Conservation (phyloP, 2,329 filamentous ascomycete genomes). For the Onygenales sp. region DNA sequence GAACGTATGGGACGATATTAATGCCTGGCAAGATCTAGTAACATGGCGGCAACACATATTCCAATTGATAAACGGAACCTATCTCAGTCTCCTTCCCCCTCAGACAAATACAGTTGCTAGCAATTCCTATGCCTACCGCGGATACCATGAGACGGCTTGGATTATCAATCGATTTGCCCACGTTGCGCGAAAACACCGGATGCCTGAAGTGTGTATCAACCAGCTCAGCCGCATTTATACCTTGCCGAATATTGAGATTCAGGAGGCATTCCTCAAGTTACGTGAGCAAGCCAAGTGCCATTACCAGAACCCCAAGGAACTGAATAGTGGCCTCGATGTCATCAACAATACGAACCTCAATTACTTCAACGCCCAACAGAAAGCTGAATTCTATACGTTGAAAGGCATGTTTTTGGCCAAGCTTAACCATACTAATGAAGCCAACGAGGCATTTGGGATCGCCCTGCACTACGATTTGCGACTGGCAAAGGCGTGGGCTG, state of each 20-base stretch:
- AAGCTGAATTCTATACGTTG: conserved; percentile 96
- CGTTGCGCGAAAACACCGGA: conserved; percentile 90
- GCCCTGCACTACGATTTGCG: conserved; percentile 94
- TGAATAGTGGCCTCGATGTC: conserved; percentile 87
- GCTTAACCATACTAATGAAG: conserved; percentile 79
- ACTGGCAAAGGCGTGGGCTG: conserved; percentile 93
- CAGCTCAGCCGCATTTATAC: conserved; percentile 98
- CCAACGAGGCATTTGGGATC: conserved; percentile 87
- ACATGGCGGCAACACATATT: conserved; percentile 99
- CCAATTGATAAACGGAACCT: conserved; percentile 89
- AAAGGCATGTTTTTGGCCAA: conserved; percentile 99
- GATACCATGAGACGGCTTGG: conserved; percentile 98
- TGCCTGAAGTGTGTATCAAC: conserved; percentile 94
- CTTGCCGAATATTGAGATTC: conserved; percentile 97
- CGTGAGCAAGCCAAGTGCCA: conserved; percentile 98
- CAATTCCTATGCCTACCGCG: conserved; percentile 90
- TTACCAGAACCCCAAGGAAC: conserved; percentile 88
- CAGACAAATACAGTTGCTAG: conserved; percentile 74
- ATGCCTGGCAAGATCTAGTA: conserved; percentile 98
- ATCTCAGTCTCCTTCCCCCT: conserved; percentile 72
- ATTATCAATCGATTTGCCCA: conserved; percentile 99
- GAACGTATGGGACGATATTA: conserved; percentile 99
- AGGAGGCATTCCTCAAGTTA: conserved; percentile 95
- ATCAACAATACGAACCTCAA: conserved; percentile 99
- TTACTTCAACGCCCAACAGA: conserved; percentile 92